Conservation (phyloP, 805 yeast genomes). For the Metschnikowia vanudenii region DNA sequence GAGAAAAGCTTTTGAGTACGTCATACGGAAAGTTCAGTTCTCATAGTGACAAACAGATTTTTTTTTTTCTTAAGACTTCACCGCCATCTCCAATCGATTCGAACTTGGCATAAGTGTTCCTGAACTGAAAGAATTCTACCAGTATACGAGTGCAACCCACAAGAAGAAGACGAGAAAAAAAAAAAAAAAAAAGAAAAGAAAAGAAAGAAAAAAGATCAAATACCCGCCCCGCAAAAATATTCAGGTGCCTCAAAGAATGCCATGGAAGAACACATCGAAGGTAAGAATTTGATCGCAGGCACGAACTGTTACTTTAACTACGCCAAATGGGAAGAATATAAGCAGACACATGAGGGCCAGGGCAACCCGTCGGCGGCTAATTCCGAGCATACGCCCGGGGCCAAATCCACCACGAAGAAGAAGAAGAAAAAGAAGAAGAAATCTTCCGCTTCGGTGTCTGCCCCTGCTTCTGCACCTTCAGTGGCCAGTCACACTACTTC, state of each 20-base stretch:
- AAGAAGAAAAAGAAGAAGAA: slow-evolving; percentile 34
- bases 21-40: slow-evolving; percentile 7
- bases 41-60: background rate
- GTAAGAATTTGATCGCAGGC: slow-evolving; percentile 9
- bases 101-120: background rate
- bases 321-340: slow-evolving; percentile 4
- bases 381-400: background rate
- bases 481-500: background rate
- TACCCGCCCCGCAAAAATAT: background rate
- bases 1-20: slow-evolving; percentile 12
- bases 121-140: background rate
- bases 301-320: slow-evolving; percentile 11
- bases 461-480: background rate
- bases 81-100: background rate
- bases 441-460: slow-evolving; percentile 8
- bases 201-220: background rate
- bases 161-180: too few species aligned
- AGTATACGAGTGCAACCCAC: background rate
- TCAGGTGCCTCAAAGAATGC: slow-evolving; percentile 1
- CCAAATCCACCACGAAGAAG: slow-evolving; percentile 20
- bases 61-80: background rate
- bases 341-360: slow-evolving; percentile 1
- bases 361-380: background rate
- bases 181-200: background rate
- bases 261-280: slow-evolving; percentile 9